phyloP scores from a whole-genome alignment of 495 filamentous ascomycete species.

The Penicillium canariense region DNA sequence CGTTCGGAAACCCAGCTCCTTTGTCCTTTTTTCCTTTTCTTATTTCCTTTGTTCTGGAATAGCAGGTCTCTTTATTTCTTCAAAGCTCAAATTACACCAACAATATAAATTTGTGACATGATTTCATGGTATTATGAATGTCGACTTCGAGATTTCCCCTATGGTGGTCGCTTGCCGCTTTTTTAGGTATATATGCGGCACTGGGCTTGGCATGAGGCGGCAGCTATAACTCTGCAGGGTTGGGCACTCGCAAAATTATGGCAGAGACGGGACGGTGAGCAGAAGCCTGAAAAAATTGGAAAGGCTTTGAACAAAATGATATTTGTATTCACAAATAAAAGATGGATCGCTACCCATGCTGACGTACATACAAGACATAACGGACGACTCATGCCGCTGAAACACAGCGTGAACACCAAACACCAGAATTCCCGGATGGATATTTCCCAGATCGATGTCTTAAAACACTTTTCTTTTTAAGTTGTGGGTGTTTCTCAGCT shows the following conservation, averaged over 20 bases:
- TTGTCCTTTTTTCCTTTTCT: constrained; percentile 25
- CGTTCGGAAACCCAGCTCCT: constrained; percentile 11
- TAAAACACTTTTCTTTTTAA: constrained; percentile 31
- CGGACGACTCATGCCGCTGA: constrained; percentile 24
- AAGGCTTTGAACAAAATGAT: constrained; percentile 20
- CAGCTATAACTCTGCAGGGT: no score
- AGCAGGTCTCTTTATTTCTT: constrained; percentile 23
- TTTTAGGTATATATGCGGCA: not conserved
- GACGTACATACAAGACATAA: constrained; percentile 32
- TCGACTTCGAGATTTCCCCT: no score
- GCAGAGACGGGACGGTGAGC: no score
- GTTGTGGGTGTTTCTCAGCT: constrained; percentile 17
- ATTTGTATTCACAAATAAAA: constrained; percentile 34
- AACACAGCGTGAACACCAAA: constrained; percentile 33
- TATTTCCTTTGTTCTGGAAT: constrained; percentile 29
- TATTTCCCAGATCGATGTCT: constrained; percentile 33
- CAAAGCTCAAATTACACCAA: constrained; percentile 8
- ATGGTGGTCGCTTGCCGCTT: no score
- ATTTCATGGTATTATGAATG: no score
- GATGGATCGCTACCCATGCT: constrained; percentile 35
- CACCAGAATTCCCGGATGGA: constrained; percentile 33
- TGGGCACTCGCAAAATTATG: no score
- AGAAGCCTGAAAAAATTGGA: not conserved
- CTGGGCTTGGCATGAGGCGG: no score
- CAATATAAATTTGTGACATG: not conserved